Conservation (phyloP, 345 rosid species). For the Cardiospermum halicacabum region DNA sequence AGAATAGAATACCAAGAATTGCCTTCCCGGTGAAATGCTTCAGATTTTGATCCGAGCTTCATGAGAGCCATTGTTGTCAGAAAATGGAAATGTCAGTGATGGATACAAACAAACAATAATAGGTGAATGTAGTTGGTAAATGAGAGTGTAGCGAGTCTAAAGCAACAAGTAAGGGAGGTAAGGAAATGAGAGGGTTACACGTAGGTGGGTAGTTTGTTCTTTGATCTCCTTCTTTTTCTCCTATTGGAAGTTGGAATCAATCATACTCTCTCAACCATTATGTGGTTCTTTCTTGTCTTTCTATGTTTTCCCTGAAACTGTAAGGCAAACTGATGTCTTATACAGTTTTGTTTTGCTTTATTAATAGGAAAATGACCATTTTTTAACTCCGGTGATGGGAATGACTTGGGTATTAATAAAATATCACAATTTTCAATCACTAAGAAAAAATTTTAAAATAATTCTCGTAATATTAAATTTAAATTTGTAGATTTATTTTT, state of each 20-base stretch:
- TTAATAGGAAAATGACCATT: no score
- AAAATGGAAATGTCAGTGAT: neutral
- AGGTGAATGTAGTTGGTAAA: neutral
- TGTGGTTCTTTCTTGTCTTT: neutral
- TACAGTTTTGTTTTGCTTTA: no score
- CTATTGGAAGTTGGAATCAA: conserved; percentile 6
- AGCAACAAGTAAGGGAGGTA: conserved; percentile 27
- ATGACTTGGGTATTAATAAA: no score
- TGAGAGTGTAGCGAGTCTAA: conserved; percentile 31
- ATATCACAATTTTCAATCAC: no score
- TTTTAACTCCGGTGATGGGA: no score
- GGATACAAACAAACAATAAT: neutral
- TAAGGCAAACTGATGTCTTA: no score
- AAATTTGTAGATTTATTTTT: no score
- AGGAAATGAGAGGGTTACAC: conserved; percentile 12
- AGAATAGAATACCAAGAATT: conserved; percentile 40
- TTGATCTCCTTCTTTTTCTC: conserved; percentile 19
- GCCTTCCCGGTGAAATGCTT: conserved; percentile 60
- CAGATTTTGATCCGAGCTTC: conserved; percentile 76
- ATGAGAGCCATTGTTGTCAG: conserved; percentile 46
- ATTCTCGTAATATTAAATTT: no score
- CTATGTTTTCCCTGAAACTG: no score
- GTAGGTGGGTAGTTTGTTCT: neutral
- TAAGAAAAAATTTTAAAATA: no score
- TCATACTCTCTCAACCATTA: neutral